Evolutionary conservation across 345 rosid species (phyloP), one percentile per base, ranked within the genome.

Genomic region (Ceriops zippeliana): DNA sequence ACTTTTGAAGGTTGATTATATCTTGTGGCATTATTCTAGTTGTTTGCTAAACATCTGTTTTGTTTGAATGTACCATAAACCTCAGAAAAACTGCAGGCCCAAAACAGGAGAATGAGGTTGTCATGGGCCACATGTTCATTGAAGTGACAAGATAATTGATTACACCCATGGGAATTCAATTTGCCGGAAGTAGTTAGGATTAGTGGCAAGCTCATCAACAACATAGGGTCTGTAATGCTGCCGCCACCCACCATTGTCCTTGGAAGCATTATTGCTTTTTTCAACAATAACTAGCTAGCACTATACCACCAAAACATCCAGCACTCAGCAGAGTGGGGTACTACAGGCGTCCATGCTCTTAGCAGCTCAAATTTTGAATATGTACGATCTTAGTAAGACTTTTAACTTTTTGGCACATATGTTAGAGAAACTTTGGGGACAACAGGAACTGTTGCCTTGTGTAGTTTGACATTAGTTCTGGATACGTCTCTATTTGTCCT

Each of bases 1-100:
- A 30, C 35, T 59, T 19, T 61, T 28, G 64, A 72, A 72, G 73
- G 66, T 66, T 61, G 32, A 66, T 63, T 60, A 30, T 26, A 6
- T 19, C 17, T 1, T 60, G 37, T 47, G 63, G 56, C 52, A 27
- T 30, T 27, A 31, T 1, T 35, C 52, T 52, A 61, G 24, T 52
- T 24, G 37, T 51, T 61, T 21, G 52, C 66, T 52, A 34, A n/a
- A 3, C 24, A 21, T 19, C 37, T 37, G 42, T 24, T 2, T 22
- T 2, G 24, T 22, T 54, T 22, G 58, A 15, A 13, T 21, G 22
- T 52, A 27, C 61, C 51, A 70, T 61, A 21, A 70, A 66, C 31
- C 42, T 53, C 61, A 56, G 38, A 30, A 32, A 19, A 17, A 22
- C 58, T 52, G 70, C 70, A 59, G 70, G 35, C 27, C 51, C 11